Percentiles rank a stretch among this genome's conserved stretches.
phyloP scores from a whole-genome alignment of 2,329 filamentous ascomycete genomes.

The Monosporascus sp. region DNA sequence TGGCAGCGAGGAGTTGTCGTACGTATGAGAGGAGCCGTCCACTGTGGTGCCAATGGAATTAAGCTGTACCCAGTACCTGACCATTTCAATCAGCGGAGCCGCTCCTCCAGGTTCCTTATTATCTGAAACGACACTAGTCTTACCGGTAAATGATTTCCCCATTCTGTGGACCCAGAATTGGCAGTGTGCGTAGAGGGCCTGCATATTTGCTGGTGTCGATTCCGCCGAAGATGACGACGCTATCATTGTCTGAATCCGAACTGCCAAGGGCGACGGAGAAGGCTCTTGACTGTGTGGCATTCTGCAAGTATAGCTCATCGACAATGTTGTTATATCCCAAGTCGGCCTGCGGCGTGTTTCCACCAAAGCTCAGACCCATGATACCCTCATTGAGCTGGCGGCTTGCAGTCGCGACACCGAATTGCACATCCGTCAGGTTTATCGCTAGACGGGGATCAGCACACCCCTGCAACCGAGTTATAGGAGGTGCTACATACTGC shows the following conservation, averaged over 20 bases:
- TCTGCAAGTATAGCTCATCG: constrained; percentile 22
- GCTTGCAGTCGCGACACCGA: constrained; percentile 25
- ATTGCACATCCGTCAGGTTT: constrained; percentile 19
- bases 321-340: constrained; percentile 25
- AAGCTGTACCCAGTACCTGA: constrained; percentile 36
- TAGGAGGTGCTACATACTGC: constrained; percentile 7
- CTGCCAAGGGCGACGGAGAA: constrained; percentile 19
- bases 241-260: constrained; percentile 9
- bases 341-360: constrained; percentile 9
- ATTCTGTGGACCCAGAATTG: constrained; percentile 22
- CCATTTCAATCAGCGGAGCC: constrained; percentile 6
- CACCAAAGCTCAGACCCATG: constrained; percentile 27
- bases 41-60: constrained; percentile 23
- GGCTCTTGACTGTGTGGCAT: constrained; percentile 15
- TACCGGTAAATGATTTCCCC: constrained; percentile 17
- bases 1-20: constrained; percentile 5
- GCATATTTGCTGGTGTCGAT: constrained; percentile 32
- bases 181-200: constrained; percentile 7
- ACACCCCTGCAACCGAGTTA: neutral
- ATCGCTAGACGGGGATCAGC: constrained; percentile 9
- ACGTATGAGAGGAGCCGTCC: neutral
- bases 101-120: no score
- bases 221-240: constrained; percentile 30
- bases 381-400: constrained; percentile 26
- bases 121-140: neutral